Evolutionary conservation across 108 stramenopile species (phyloP).

Genomic region (Skeletonema grethae): DNA sequence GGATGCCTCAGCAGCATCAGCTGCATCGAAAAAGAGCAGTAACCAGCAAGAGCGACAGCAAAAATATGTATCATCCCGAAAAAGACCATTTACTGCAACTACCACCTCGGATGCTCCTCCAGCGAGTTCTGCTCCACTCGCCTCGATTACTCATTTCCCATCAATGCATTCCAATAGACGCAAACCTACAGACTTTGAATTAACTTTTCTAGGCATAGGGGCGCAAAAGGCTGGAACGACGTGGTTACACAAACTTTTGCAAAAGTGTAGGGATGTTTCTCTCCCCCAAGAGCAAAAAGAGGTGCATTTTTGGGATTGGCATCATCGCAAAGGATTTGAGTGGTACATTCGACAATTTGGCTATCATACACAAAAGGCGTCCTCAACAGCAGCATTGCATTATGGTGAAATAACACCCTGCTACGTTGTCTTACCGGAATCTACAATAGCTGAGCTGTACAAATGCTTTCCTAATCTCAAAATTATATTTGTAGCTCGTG

Average conservation of each 20-base stretch:
- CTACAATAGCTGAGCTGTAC: constrained; percentile 41
- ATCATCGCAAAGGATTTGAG: constrained; percentile 48
- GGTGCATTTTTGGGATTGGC: constrained; percentile 71
- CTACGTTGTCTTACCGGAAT: constrained; percentile 38
- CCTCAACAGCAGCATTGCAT: background rate
- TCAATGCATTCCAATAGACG: constrained; percentile 1
- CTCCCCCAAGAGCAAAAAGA: constrained; percentile 53
- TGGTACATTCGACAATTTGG: constrained; percentile 64
- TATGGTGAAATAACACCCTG: constrained; percentile 63
- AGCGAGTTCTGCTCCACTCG: too few relatives aligned
- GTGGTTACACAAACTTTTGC: constrained; percentile 59
- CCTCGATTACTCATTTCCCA: too few relatives aligned
- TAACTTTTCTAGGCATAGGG: constrained; percentile 56
- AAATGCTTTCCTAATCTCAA: constrained; percentile 41
- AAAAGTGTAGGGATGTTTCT: constrained; percentile 21
- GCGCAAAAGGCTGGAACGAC: constrained; percentile 66
- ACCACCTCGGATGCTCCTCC: background rate
- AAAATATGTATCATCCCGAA: constrained; percentile 5
- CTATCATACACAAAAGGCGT: background rate
- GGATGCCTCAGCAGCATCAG: constrained; percentile 9
- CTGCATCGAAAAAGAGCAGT: background rate
- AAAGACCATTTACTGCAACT: constrained; percentile 5
- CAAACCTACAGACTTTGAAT: constrained; percentile 8
- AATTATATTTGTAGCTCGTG: constrained; percentile 55
- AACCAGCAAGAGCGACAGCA: background rate